These are phyloP conservation scores for Cercospora brassicicola DNA, from an alignment of 2,329 filamentous ascomycete species.

Conservation along the genomic window DNA sequence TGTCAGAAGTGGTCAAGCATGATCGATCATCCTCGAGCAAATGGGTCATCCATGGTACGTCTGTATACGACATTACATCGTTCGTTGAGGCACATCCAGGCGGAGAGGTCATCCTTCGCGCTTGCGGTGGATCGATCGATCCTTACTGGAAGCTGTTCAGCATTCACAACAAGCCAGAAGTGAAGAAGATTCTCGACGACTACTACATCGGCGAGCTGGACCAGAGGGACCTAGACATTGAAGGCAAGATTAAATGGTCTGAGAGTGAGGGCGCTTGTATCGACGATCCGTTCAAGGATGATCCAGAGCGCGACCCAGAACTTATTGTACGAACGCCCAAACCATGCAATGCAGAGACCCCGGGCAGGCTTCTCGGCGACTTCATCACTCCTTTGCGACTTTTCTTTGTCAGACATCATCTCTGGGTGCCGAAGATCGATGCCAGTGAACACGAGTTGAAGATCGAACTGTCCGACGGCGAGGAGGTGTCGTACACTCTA, in stretches of 20 bases:
- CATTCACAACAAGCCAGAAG: constrained; percentile 66
- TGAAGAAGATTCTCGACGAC: constrained; percentile 62
- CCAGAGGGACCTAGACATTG: constrained; percentile 58
- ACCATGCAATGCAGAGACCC: constrained; percentile 64
- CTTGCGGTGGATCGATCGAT: constrained; percentile 64
- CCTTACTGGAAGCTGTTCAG: constrained; percentile 70
- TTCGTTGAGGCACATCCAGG: constrained; percentile 67
- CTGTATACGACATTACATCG: constrained; percentile 70
- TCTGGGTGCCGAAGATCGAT: constrained; percentile 60
- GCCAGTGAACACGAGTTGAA: constrained; percentile 51
- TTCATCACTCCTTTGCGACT: constrained; percentile 59
- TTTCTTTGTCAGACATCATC: constrained; percentile 64
- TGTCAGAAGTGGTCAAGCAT: constrained; percentile 39
- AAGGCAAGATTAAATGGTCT: constrained; percentile 43
- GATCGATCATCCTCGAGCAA: constrained; percentile 51
- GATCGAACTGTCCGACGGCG: constrained; percentile 59
- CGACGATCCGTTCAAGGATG: constrained; percentile 61
- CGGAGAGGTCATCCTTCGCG: constrained; percentile 66
- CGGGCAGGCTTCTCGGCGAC: constrained; percentile 49
- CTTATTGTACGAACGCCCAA: constrained; percentile 56
- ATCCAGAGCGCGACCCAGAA: constrained; percentile 55
- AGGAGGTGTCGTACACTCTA: constrained; percentile 55
- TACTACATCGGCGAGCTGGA: constrained; percentile 65
- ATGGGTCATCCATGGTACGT: constrained; percentile 65
- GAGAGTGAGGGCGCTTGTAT: constrained; percentile 45